Evolutionary conservation across 169 alveolate species (phyloP), one percentile per base, ranked within the genome.

Genomic region (Babesia gibsoni): DNA sequence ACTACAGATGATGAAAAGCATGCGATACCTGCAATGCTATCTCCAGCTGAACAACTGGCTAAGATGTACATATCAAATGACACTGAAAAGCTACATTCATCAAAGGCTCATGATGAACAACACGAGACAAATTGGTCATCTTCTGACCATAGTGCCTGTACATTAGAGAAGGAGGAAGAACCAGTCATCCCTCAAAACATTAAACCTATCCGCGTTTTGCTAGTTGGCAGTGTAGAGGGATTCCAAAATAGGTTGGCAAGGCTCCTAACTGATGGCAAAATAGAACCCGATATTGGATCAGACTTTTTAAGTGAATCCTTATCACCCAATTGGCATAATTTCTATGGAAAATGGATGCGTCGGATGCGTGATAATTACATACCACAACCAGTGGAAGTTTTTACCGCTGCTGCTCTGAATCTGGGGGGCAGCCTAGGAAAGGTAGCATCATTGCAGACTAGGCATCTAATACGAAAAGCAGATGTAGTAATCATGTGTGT

Each of bases 311-410:
- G 52, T 46, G 69, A 59, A 1, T 16, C 67, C 12, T n/a, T 67
- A 16, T 66, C 84, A 3, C 81, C 80, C 3, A 75, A 75, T 33
- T 75, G 84, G 84, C 78, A 75, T 29, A 46, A 68, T n/a, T 75
- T 32, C 25, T 52, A 52, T n/a, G 53, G 68, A 10, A 52, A 52
- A 14, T 75, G 84, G 84, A 33, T n/a, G 6, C 53, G 37, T 22
- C 30, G 6, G 30, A 33, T 16, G 14, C 36, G 39, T 4, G 39
- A 20, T 3, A 36, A 25, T 12, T 22, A 25, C 23, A 0, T 65
- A 39, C 7, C 35, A 3, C 80, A 66, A 29, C 84, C 84, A 14
- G 73, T 75, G 1, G 84, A 75, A 50, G 22, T 66, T 16, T 56
- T 29, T 41, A 20, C 53, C 16, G 29, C 84, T 5, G 77, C 84